These are phyloP conservation scores for Tirmania nivea DNA, from an alignment of 495 filamentous ascomycete species.

Conservation along the genomic window DNA sequence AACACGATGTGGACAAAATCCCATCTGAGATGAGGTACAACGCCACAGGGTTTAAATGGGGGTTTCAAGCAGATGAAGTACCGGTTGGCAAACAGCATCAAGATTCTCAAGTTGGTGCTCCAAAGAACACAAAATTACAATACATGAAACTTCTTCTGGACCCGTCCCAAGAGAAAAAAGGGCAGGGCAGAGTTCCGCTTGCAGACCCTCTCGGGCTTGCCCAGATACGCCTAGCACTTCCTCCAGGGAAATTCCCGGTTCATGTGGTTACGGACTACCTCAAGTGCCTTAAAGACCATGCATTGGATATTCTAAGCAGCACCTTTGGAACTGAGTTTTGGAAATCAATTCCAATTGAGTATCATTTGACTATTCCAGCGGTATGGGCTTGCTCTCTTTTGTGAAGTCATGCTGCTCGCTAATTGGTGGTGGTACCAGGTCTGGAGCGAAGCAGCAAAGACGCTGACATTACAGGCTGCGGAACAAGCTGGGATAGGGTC, in stretches of 20 bases:
- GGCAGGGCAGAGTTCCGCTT: no score
- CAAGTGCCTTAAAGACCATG: slow-evolving; percentile 24
- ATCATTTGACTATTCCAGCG: slow-evolving; percentile 32
- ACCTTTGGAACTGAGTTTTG: slow-evolving; percentile 21
- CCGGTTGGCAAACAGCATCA: no score
- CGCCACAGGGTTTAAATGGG: no score
- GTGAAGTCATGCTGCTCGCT: neutral
- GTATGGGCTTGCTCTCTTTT: neutral
- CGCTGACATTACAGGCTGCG: slow-evolving; percentile 26
- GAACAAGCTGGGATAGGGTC: slow-evolving; percentile 29
- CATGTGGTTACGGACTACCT: slow-evolving; percentile 27
- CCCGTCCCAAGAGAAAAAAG: no score
- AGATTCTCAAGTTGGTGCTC: no score
- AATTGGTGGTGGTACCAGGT: slow-evolving; percentile 10
- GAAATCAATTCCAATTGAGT: slow-evolving; percentile 19
- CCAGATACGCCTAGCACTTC: no score
- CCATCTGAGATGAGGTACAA: no score
- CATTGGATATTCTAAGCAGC: slow-evolving; percentile 20
- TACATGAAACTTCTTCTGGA: no score
- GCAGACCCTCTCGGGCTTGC: no score
- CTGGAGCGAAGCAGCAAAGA: slow-evolving; percentile 32
- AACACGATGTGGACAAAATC: no score
- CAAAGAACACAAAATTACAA: no score
- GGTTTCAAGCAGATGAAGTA: no score
- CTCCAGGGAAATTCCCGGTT: slow-evolving; percentile 13